Evolutionary conservation across 2,329 filamentous ascomycete species (phyloP).

Genomic region (Fusarium sp.): DNA sequence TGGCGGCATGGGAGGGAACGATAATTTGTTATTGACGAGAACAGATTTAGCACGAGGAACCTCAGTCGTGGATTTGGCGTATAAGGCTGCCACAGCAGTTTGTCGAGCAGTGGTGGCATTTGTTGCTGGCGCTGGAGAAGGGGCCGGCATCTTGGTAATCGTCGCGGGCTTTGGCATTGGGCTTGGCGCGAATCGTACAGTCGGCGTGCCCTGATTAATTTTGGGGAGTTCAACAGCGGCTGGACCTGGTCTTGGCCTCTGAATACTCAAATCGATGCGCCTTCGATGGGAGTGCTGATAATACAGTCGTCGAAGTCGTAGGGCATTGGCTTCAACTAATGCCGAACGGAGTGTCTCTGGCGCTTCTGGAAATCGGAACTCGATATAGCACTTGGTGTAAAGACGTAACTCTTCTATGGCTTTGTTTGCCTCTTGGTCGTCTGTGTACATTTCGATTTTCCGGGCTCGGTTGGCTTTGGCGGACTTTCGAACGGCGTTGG

Average conservation of each 20-base stretch:
- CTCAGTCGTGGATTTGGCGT: not conserved
- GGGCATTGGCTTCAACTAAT: not conserved
- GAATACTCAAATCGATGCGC: not conserved
- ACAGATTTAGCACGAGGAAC: not conserved
- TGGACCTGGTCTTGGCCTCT: accelerated
- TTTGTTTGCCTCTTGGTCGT: not conserved
- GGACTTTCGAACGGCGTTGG: not conserved
- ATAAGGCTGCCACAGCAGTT: not conserved
- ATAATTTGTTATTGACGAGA: not conserved
- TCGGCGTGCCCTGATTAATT: too few species aligned
- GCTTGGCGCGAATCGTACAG: not conserved
- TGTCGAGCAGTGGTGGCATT: not conserved
- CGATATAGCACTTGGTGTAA: not conserved
- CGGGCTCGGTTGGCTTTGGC: not conserved
- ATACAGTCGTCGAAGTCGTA: not conserved
- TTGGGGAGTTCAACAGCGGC: not conserved
- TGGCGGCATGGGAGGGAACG: not conserved
- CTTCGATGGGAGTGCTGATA: not conserved
- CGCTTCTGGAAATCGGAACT: not conserved
- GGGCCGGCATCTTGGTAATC: not conserved
- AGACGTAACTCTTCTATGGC: not conserved
- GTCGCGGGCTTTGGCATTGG: accelerated
- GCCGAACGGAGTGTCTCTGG: not conserved
- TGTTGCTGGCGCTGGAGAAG: not conserved
- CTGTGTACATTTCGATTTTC: not conserved